These are phyloP conservation scores for Colletotrichum melonis DNA, from an alignment of 2,329 filamentous ascomycete genomes.

Conservation along the genomic window DNA sequence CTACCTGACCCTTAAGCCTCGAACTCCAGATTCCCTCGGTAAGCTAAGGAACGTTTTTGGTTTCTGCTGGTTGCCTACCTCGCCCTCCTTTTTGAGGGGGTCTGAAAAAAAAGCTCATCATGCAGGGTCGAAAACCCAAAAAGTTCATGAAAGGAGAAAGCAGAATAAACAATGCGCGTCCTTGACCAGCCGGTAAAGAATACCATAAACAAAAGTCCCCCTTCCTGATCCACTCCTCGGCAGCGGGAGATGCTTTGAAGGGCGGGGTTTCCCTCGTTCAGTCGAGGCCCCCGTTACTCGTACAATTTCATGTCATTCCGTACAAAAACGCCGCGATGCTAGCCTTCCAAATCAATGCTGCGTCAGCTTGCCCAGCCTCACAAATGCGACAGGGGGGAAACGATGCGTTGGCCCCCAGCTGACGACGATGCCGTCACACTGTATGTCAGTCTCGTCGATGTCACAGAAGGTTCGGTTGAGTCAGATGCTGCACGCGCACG, in stretches of 20 bases:
- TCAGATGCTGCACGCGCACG: slow-evolving; percentile 20
- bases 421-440: slow-evolving; percentile 31
- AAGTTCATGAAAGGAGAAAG: not conserved
- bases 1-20: slow-evolving; percentile 6
- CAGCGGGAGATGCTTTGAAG: not conserved
- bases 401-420: slow-evolving; percentile 6
- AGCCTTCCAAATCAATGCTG: not conserved
- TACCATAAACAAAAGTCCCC: not conserved
- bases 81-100: not conserved
- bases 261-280: not conserved
- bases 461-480: slow-evolving; percentile 7
- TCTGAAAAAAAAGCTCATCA: not conserved
- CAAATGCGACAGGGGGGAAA: slow-evolving; percentile 7
- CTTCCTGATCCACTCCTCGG: not conserved
- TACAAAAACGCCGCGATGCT: slow-evolving; percentile 10
- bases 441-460: slow-evolving; percentile 6
- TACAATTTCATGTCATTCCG: slow-evolving; percentile 33
- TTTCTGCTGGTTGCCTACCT: slow-evolving; percentile 10
- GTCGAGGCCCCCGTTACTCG: slow-evolving; percentile 20
- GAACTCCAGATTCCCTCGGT: slow-evolving; percentile 25
- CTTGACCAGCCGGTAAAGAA: not conserved
- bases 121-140: not conserved
- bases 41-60: slow-evolving; percentile 17
- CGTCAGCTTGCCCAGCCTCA: not conserved
- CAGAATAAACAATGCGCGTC: not conserved